These are phyloP conservation scores for Aspergillus ostianus DNA, from an alignment of 495 filamentous ascomycete species.

Conservation along the genomic window DNA sequence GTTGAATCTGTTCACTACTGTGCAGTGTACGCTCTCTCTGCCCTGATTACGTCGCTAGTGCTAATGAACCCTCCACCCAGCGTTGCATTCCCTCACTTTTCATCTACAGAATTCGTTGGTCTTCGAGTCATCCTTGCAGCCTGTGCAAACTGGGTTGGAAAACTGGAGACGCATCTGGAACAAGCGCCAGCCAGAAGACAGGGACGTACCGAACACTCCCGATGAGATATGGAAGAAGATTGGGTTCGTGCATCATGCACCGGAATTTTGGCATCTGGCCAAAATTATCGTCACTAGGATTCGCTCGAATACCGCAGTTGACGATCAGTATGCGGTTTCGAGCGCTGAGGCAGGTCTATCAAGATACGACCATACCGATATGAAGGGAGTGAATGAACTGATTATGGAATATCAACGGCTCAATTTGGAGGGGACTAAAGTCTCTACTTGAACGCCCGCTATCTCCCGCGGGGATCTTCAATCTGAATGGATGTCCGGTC, in stretches of 20 bases:
- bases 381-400: conserved; percentile 30
- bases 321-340: conserved; percentile 6
- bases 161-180: conserved; percentile 31
- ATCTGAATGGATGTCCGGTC: not conserved
- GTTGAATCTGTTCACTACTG: conserved; percentile 26
- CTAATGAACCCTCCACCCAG: conserved; percentile 1
- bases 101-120: conserved; percentile 30
- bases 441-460: conserved; percentile 2
- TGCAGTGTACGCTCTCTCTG: conserved; percentile 20
- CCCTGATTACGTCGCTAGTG: not conserved
- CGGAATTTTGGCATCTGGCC: conserved; percentile 33
- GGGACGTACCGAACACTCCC: conserved; percentile 17
- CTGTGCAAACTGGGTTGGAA: conserved; percentile 26
- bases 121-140: conserved; percentile 26
- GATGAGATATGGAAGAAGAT: conserved; percentile 29
- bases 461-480: not conserved
- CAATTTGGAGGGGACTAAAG: conserved; percentile 15
- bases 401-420: conserved; percentile 32
- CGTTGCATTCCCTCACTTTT: conserved; percentile 30
- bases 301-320: conserved; percentile 1
- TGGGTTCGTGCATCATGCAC: conserved; percentile 25
- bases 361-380: conserved; percentile 31
- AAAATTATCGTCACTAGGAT: conserved; percentile 24
- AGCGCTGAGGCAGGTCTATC: not conserved
- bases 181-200: conserved; percentile 24